These are phyloP conservation scores for Triangularia setosa DNA, from an alignment of 2,329 filamentous ascomycete species.

Conservation along the genomic window DNA sequence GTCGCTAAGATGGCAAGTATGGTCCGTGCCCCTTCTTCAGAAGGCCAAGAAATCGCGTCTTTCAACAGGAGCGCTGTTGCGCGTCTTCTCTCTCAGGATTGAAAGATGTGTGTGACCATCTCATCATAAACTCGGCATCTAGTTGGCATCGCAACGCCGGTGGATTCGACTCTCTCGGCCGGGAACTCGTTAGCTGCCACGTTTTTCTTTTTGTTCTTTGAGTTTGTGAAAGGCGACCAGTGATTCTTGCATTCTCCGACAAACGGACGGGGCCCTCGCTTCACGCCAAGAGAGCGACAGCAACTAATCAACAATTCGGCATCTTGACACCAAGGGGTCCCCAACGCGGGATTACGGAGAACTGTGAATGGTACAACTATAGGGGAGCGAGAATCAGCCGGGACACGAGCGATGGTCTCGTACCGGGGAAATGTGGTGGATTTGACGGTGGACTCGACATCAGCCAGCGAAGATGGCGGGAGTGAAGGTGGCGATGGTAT, in stretches of 20 bases:
- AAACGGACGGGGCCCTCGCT: neutral
- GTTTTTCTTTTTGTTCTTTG: neutral
- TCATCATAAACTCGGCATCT: neutral
- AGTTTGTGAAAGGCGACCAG: neutral
- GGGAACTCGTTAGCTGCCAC: neutral
- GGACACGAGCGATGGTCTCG: slow-evolving; percentile 5
- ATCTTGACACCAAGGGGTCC: neutral
- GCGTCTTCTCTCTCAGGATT: slow-evolving; percentile 12
- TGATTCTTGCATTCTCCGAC: neutral
- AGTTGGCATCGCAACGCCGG: neutral
- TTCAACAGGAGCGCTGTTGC: slow-evolving; percentile 13
- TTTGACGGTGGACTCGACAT: slow-evolving; percentile 17
- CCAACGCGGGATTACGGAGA: neutral
- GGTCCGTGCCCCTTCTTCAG: slow-evolving; percentile 7
- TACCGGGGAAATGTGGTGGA: slow-evolving; percentile 9
- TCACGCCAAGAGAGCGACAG: neutral
- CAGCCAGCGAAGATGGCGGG: neutral
- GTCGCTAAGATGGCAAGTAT: neutral
- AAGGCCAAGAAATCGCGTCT: slow-evolving; percentile 17
- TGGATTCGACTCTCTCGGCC: neutral
- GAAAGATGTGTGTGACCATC: slow-evolving; percentile 6
- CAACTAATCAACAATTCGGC: neutral
- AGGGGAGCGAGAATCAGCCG: slow-evolving; percentile 1
- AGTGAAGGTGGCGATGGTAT: slow-evolving; percentile 1
- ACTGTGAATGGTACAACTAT: neutral